Evolutionary conservation across 2,329 filamentous ascomycete genomes (phyloP).

Genomic region (Colletotrichum caudatum): DNA sequence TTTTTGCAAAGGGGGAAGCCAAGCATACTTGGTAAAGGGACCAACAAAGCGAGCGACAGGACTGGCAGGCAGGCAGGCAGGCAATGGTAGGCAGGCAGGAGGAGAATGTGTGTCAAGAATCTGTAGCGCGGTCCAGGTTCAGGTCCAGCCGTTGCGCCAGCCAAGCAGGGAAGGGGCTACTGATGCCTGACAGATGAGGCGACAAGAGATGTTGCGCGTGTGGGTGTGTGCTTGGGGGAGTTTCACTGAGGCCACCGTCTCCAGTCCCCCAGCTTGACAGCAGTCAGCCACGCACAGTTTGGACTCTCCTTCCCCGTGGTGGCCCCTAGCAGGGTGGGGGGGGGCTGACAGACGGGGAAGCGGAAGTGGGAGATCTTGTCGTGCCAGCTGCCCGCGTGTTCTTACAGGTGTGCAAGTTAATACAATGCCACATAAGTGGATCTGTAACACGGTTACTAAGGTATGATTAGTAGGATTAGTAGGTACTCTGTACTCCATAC

Average conservation of each 20-base stretch:
- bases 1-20: slow-evolving; percentile 38
- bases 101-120: slow-evolving; percentile 41
- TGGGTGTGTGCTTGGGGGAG: neutral
- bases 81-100: slow-evolving; percentile 28
- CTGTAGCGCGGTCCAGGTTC: slow-evolving; percentile 38
- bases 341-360: neutral
- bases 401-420: neutral
- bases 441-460: slow-evolving; percentile 1
- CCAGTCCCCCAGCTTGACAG: neutral
- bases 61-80: slow-evolving; percentile 10
- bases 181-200: slow-evolving; percentile 33
- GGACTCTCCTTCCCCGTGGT: neutral
- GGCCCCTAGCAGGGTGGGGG: slow-evolving; percentile 2
- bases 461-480: too few relatives aligned
- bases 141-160: slow-evolving; percentile 33
- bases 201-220: neutral
- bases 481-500: neutral
- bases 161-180: slow-evolving; percentile 18
- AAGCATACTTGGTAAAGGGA: slow-evolving; percentile 35
- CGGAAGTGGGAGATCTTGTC: neutral
- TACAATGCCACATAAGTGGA: neutral
- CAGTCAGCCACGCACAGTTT: neutral
- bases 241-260: slow-evolving; percentile 1
- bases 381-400: slow-evolving; percentile 30
- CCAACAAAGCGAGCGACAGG: slow-evolving; percentile 35